Evolutionary conservation across 2,329 filamentous ascomycete genomes (phyloP).

Genomic region (Davidsoniella neocaledoniae): DNA sequence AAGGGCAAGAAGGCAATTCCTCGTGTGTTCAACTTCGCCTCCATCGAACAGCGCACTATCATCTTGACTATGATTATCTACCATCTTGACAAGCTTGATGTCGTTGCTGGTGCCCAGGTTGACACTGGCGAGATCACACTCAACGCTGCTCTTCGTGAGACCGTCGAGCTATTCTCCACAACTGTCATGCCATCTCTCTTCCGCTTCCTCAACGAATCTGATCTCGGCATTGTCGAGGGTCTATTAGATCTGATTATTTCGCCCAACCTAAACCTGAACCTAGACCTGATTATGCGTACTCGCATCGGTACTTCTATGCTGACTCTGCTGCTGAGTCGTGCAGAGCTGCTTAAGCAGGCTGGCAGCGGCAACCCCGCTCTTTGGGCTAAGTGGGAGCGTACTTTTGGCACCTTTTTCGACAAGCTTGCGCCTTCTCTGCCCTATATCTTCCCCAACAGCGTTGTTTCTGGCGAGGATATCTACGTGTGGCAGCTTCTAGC

Average conservation of each 20-base stretch:
- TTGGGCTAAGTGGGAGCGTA: conserved; percentile 67
- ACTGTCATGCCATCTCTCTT: conserved; percentile 83
- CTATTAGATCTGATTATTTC: conserved; percentile 73
- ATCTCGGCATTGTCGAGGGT: conserved; percentile 78
- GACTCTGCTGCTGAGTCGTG: conserved; percentile 85
- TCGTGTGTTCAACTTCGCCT: conserved; percentile 84
- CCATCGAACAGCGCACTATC: conserved; percentile 81
- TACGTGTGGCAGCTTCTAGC: conserved; percentile 98
- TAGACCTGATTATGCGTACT: conserved; percentile 70
- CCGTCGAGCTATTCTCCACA: conserved; percentile 77
- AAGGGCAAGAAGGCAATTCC: conserved; percentile 96
- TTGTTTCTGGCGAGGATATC: conserved; percentile 79
- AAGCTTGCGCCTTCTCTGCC: conserved; percentile 68
- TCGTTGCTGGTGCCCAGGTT: conserved; percentile 67
- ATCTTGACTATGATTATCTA: conserved; percentile 92
- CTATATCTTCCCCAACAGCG: conserved; percentile 78
- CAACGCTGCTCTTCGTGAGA: conserved; percentile 68
- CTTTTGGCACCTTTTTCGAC: conserved; percentile 80
- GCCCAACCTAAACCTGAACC: conserved; percentile 43
- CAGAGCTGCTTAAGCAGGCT: conserved; percentile 79
- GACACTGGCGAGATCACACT: conserved; percentile 53
- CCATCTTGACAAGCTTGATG: conserved; percentile 81
- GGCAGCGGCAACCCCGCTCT: conserved; percentile 52
- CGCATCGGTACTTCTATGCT: conserved; percentile 79
- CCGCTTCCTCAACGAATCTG: conserved; percentile 77